Evolutionary conservation across 2,329 filamentous ascomycete genomes (phyloP).

Genomic region (Colletotrichum sansevieriae): DNA sequence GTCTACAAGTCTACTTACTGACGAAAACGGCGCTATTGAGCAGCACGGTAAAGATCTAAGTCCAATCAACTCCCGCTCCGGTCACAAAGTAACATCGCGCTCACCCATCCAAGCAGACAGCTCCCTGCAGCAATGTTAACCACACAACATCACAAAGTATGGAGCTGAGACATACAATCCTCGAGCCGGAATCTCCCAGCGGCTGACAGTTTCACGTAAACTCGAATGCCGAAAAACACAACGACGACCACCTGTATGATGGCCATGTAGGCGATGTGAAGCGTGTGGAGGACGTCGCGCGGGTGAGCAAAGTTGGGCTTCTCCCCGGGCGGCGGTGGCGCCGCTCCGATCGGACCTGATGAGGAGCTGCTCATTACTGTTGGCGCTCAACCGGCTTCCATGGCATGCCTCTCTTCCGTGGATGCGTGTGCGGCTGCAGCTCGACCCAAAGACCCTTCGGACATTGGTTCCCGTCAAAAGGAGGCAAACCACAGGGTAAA

Average conservation of each 20-base stretch:
- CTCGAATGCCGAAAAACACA: constrained; percentile 28
- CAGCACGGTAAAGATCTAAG: constrained; percentile 30
- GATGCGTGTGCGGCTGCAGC: background rate
- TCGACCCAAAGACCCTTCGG: background rate
- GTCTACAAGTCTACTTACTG: constrained; percentile 24
- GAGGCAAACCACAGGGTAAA: background rate
- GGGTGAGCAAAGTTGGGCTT: constrained; percentile 38
- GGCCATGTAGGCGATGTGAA: constrained; percentile 26
- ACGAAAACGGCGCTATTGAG: constrained; percentile 30
- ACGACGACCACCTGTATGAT: constrained; percentile 18
- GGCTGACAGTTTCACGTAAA: constrained; percentile 32
- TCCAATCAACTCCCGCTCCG: constrained; percentile 3
- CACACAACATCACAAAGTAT: background rate
- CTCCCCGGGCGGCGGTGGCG: constrained; percentile 36
- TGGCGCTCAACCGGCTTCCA: constrained; percentile 19
- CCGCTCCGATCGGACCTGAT: constrained; percentile 31
- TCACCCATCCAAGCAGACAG: constrained; percentile 36
- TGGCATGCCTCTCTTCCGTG: constrained; percentile 9
- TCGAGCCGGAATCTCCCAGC: constrained; percentile 34
- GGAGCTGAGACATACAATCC: constrained; percentile 25
- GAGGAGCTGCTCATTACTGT: constrained; percentile 28
- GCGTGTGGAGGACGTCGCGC: constrained; percentile 25
- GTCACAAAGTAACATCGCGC: background rate
- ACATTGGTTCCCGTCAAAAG: background rate
- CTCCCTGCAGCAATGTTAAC: constrained; percentile 30